Conservation (phyloP, 2,329 filamentous ascomycete species). For the Sodiomyces alkalinus region DNA sequence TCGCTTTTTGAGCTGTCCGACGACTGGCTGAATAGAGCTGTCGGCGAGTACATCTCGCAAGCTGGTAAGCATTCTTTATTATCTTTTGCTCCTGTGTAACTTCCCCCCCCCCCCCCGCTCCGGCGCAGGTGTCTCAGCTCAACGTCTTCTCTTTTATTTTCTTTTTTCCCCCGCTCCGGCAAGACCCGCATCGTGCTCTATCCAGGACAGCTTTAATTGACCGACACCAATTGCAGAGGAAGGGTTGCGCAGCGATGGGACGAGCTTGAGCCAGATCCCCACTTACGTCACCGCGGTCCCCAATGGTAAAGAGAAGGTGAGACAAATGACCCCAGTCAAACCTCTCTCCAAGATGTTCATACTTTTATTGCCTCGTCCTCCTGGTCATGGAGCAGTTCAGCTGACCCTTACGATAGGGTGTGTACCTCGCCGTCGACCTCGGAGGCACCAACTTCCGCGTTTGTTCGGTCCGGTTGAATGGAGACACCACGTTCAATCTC, state of each 20-base stretch:
- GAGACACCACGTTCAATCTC: slow-evolving; percentile 87
- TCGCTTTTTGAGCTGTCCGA: slow-evolving; percentile 74
- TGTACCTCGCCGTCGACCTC: slow-evolving; percentile 94
- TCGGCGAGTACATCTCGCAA: slow-evolving; percentile 73
- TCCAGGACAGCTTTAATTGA: slow-evolving; percentile 1
- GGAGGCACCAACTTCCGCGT: slow-evolving; percentile 97
- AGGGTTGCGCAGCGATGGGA: slow-evolving; percentile 62
- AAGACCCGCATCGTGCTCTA: slow-evolving; percentile 1
- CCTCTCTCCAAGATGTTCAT: slow-evolving; percentile 4
- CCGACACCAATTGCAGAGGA: slow-evolving; percentile 45
- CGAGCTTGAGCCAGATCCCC: slow-evolving; percentile 86
- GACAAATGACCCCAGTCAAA: too few relatives aligned
- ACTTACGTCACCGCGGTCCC: slow-evolving; percentile 93
- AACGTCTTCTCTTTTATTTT: neutral
- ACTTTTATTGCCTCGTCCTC: too few relatives aligned
- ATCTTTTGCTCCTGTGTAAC: neutral
- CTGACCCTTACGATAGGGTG: slow-evolving; percentile 44
- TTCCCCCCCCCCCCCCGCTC: slow-evolving; percentile 1
- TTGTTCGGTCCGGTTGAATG: slow-evolving; percentile 85
- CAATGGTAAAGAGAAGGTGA: slow-evolving; percentile 97
- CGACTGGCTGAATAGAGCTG: slow-evolving; percentile 62
- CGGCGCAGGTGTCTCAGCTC: slow-evolving; percentile 5
- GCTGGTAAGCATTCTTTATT: slow-evolving; percentile 55
- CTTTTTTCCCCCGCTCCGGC: slow-evolving; percentile 4
- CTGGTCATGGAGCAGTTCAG: too few relatives aligned